phyloP scores from a whole-genome alignment of 768 basidiomycete genomes.

The Tricholoma flavovirens region DNA sequence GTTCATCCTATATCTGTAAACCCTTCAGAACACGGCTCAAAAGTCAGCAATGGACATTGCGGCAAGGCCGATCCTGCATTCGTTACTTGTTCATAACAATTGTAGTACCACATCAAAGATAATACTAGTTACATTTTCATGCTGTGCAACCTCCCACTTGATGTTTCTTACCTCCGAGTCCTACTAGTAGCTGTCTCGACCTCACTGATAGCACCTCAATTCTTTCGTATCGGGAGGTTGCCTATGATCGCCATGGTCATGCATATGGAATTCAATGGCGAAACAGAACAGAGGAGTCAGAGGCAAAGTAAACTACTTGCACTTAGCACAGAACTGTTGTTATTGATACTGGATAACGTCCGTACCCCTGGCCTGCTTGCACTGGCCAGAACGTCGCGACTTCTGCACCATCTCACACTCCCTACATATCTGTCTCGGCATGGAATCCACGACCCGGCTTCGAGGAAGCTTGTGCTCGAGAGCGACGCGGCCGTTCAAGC shows the following conservation, averaged over 20 bases:
- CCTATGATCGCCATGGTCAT: neutral
- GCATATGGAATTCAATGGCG: too few species aligned
- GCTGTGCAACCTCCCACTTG: too few species aligned
- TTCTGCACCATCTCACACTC: slow-evolving; percentile 15
- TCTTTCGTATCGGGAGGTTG: neutral
- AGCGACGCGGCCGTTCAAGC: slow-evolving; percentile 6
- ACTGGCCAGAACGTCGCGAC: slow-evolving; percentile 13
- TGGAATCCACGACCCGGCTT: slow-evolving; percentile 8
- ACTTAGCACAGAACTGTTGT: slow-evolving; percentile 17
- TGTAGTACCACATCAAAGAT: too few species aligned
- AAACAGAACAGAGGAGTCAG: neutral
- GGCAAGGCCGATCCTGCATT: neutral
- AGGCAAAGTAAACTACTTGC: slow-evolving; percentile 8
- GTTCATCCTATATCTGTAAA: neutral
- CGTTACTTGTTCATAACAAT: too few species aligned
- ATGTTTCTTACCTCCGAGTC: too few species aligned
- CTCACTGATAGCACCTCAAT: too few species aligned
- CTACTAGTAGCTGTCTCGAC: too few species aligned
- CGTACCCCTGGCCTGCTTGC: slow-evolving; percentile 9
- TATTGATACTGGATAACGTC: slow-evolving; percentile 12
- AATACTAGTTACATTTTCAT: too few species aligned
- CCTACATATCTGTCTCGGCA: slow-evolving; percentile 18
- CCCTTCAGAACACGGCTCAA: neutral
- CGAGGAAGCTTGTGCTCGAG: slow-evolving; percentile 12
- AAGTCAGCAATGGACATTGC: neutral